phyloP scores from a whole-genome alignment of 2,329 filamentous ascomycete genomes.

The Fonsecaea pedrosoi region DNA sequence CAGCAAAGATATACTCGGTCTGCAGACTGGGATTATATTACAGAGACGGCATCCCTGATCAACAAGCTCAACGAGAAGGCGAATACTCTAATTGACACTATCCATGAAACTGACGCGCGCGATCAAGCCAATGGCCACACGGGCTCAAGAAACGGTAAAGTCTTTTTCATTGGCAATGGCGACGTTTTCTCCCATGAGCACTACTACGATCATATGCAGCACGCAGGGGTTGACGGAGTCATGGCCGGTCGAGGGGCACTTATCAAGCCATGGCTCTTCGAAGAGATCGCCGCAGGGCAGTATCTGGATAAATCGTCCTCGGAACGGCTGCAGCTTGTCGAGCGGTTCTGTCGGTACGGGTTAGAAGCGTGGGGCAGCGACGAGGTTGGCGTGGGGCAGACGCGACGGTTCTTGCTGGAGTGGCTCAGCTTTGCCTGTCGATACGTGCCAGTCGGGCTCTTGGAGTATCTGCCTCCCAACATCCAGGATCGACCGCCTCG shows the following conservation, averaged over 20 bases:
- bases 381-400: constrained; percentile 89
- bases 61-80: constrained; percentile 76
- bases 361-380: constrained; percentile 95
- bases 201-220: constrained; percentile 77
- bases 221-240: constrained; percentile 84
- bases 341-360: constrained; percentile 88
- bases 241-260: constrained; percentile 97
- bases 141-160: constrained; percentile 57
- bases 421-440: constrained; percentile 93
- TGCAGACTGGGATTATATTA: constrained; percentile 96
- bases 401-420: constrained; percentile 89
- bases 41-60: constrained; percentile 84
- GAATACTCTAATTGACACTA: constrained; percentile 74
- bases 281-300: constrained; percentile 89
- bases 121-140: constrained; percentile 66
- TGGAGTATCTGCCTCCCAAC: constrained; percentile 85
- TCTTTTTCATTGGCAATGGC: constrained; percentile 95
- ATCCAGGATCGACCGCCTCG: constrained; percentile 88
- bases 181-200: constrained; percentile 94
- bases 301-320: constrained; percentile 93
- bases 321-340: constrained; percentile 83
- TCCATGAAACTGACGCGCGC: constrained; percentile 75
- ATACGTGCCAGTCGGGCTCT: constrained; percentile 86
- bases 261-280: constrained; percentile 98
- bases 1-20: constrained; percentile 91